A percentile compares a stretch with the other conserved stretches of the same genome.
Evolutionary conservation across 2,329 filamentous ascomycete genomes (phyloP).

Genomic region (Botryotinia convoluta): DNA sequence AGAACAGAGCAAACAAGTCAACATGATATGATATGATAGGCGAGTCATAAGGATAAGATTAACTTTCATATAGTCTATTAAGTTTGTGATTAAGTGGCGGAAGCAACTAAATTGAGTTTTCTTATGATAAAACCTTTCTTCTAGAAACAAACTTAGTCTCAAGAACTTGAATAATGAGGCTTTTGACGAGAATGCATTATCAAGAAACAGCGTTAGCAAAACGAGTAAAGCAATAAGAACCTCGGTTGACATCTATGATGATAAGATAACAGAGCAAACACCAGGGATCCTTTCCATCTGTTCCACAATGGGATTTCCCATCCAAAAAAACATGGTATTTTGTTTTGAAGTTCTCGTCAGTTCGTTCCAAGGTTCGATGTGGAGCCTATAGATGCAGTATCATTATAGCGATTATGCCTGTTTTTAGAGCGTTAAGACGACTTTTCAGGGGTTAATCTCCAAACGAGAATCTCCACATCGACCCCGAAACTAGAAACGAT

Average conservation of each 20-base stretch:
- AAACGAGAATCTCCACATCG: not conserved
- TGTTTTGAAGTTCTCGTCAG: not conserved
- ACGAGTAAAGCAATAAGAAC: not conserved
- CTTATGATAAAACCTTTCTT: not conserved
- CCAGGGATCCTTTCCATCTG: not conserved
- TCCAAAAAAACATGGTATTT: not conserved
- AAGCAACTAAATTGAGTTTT: not conserved
- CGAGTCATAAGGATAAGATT: not conserved
- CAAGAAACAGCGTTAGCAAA: not conserved
- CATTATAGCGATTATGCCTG: not conserved
- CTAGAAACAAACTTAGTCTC: constrained; percentile 2
- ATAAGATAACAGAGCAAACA: not conserved
- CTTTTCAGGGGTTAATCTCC: not conserved
- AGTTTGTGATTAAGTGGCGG: too few species aligned
- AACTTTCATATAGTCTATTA: not conserved
- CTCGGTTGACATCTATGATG: not conserved
- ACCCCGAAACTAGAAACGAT: not conserved
- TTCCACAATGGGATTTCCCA: not conserved
- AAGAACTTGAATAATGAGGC: not conserved
- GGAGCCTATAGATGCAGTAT: not conserved
- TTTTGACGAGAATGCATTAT: not conserved
- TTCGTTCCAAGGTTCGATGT: not conserved
- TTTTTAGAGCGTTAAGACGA: not conserved
- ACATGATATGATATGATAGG: not conserved
- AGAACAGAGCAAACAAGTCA: not conserved